Evolutionary conservation across 179 eudicot species (phyloP), one percentile per base, ranked within the genome.

Genomic region (Heliamphora pulchella): DNA sequence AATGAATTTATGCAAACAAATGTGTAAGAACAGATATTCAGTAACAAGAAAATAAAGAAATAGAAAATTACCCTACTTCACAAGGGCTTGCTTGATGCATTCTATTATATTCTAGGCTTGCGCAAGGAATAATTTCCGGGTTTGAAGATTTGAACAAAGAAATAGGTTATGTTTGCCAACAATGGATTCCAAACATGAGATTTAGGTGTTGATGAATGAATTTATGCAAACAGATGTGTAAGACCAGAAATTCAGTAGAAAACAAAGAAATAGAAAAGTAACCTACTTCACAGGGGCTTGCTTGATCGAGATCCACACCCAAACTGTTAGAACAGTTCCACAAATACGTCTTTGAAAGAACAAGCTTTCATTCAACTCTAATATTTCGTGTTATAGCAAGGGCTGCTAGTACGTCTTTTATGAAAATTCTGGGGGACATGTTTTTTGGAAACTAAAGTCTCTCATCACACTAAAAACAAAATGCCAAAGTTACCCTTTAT

Each of bases 181-280:
- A 43, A 67, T 6, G 20, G 5, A 67, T 67, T 67, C 71, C 39
- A 43, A 47, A 67, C 2, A 0, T 67, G 71, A 67, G 9, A 41
- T 41, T 31, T 41, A 67, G 71, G 71, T 67, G 71, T n/a, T 41
- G 48, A 67, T 2, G 47, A 67, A 2, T 5, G 15, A 41, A 3
- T 47, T 1, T 11, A 43, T 67, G 71, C 71, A 41, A 67, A 67
- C n/a, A 67, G n/a, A 66, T 44, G n/a, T 39, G 17, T 4, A 11
- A 13, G 41, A 67, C 39, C 8, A 11, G 48, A 66, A 67, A 41
- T 67, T 67, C 71, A 14, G 71, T 8, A 67, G 71, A 66, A 1
- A 66, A 13, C 71, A 67, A 67, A 67, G n/a, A 41, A 41, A 67
- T 7, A 67, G 50, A 67, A 43, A 67, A 67, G 48, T 41, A 67